Percentiles rank a stretch among this genome's conserved stretches.
These are phyloP conservation scores for Thalassiosira mediterranea DNA, from an alignment of 352 stramenopile species.

Conservation along the genomic window DNA sequence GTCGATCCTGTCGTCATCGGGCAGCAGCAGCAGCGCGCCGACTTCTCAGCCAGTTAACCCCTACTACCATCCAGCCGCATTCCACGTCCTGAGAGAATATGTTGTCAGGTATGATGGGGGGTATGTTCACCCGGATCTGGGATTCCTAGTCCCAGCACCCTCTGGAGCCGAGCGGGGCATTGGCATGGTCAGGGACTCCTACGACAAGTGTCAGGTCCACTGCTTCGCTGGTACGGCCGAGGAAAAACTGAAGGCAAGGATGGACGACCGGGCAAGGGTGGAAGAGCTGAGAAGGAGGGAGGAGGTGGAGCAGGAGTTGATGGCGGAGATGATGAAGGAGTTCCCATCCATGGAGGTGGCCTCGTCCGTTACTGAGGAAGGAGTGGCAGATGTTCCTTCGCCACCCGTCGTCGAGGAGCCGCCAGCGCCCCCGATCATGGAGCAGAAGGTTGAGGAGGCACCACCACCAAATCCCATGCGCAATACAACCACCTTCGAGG, in stretches of 20 bases:
- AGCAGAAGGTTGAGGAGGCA: neutral
- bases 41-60: conserved; percentile 26
- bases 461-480: conserved; percentile 5
- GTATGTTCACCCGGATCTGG: conserved; percentile 81
- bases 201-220: conserved; percentile 69
- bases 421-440: too few relatives aligned
- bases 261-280: neutral
- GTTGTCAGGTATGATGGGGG: conserved; percentile 69
- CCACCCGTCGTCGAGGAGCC: too few relatives aligned
- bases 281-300: conserved; percentile 22
- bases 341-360: conserved; percentile 30
- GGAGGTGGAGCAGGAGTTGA: conserved; percentile 32
- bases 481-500: conserved; percentile 34
- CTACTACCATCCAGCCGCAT: conserved; percentile 59
- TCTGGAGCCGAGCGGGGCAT: conserved; percentile 69
- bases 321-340: conserved; percentile 47
- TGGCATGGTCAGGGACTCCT: conserved; percentile 73
- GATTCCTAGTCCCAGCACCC: conserved; percentile 73
- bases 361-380: neutral
- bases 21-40: neutral
- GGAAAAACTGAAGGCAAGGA: conserved; percentile 54
- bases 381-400: conserved; percentile 1
- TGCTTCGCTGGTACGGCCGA: conserved; percentile 64
- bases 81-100: conserved; percentile 70
- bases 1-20: conserved; percentile 1